Evolutionary conservation across 495 filamentous ascomycete genomes (phyloP).

Genomic region (Tirmania nivea): DNA sequence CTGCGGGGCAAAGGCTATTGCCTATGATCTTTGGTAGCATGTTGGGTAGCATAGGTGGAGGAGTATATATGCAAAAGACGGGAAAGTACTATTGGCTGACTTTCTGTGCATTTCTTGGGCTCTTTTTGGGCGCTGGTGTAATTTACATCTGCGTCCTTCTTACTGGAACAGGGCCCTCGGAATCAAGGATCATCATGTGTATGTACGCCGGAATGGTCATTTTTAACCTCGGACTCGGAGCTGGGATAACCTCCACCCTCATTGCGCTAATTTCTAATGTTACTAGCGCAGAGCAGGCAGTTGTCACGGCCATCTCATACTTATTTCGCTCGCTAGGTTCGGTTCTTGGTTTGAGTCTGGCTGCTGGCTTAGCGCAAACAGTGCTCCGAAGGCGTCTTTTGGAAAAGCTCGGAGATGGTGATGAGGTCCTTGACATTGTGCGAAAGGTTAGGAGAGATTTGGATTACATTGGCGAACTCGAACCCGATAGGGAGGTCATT

Average conservation of each 20-base stretch:
- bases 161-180: slow-evolving; percentile 34
- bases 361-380: slow-evolving; percentile 54
- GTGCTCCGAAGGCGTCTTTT: slow-evolving; percentile 37
- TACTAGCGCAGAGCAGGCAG: slow-evolving; percentile 43
- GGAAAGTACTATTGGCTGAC: slow-evolving; percentile 66
- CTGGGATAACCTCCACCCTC: slow-evolving; percentile 51
- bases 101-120: slow-evolving; percentile 29
- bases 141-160: slow-evolving; percentile 29
- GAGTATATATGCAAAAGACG: slow-evolving; percentile 50
- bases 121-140: background rate
- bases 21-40: slow-evolving; percentile 45
- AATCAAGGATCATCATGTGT: no score
- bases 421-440: slow-evolving; percentile 27
- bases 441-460: background rate
- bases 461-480: background rate
- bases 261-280: slow-evolving; percentile 44
- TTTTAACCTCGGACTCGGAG: no score
- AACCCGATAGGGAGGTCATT: background rate
- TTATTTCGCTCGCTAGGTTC: slow-evolving; percentile 70
- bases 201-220: no score
- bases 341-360: slow-evolving; percentile 47
- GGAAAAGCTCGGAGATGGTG: slow-evolving; percentile 31
- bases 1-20: slow-evolving; percentile 42
- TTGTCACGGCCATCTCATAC: slow-evolving; percentile 68
- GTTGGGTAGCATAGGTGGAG: slow-evolving; percentile 44